Evolutionary conservation across 192 early-diverging fungal genomes (phyloP), one percentile per base, ranked within the genome.

Genomic region (Coemansia sp.): DNA sequence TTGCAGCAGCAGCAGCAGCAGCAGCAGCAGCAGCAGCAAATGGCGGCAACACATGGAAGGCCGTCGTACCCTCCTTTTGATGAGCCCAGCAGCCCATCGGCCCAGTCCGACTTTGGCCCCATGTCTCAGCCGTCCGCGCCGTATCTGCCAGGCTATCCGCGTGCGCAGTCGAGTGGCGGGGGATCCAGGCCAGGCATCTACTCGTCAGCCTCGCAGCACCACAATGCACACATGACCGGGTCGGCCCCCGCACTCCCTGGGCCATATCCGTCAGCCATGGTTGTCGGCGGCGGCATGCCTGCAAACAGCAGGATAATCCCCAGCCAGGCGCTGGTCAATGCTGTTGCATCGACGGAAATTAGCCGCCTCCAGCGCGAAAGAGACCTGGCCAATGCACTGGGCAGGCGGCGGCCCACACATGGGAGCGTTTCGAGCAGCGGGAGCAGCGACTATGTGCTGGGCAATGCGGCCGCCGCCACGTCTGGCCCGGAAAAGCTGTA

Each of bases 241-340:
- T 40, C 57, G 2, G 7, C 48, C 6, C 55, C 62, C 30, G 52
- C 43, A 7, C 67, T 49, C 4, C 59, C 66, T 42, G 43, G 59
- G 51, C 49, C 43, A 15, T 74, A 80, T 33, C 77, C 77, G 4
- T 80, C 77, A 3, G 77, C 77, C 7, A 80, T 80, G 77, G 64
- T 74, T 4, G 77, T 80, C 15, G 77, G 77, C 59, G 77, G 77
- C 42, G 77, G 77, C 3, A 80, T 80, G 77, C 65, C 71, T 1
- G 37, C 64, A 20, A 43, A 55, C 51, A 74, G 69, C 61, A 63
- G 77, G 15, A 69, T 79, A 33, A 35, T 67, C n/a, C 77, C 77
- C 13, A 63, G 71, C 34, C 64, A 53, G 51, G 71, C 64, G 48
- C 68, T 73, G 42, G 68, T 79, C 34, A 74, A 64, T 37, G 71